phyloP scores from a whole-genome alignment of 805 yeast species.

The Naumovozyma baii region DNA sequence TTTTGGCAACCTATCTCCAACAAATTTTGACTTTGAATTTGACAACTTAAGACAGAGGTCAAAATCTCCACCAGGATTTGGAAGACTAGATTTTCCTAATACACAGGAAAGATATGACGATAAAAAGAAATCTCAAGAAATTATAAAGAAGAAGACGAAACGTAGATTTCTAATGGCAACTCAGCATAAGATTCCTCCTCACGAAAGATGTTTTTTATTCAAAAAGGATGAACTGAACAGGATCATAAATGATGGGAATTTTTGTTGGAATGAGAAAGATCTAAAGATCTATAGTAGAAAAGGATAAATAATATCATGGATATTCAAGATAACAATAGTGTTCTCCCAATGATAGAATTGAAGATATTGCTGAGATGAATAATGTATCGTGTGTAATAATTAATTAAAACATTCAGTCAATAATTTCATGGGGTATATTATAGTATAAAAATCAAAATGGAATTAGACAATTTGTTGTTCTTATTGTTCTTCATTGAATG shows the following conservation, averaged over 20 bases:
- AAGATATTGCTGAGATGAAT: too few relatives aligned
- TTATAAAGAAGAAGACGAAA: conserved; percentile 34
- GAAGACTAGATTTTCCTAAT: conserved; percentile 48
- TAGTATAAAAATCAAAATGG: too few relatives aligned
- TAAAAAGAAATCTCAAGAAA: conserved; percentile 27
- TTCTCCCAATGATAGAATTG: too few relatives aligned
- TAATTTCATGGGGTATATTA: too few relatives aligned
- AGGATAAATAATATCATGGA: background rate
- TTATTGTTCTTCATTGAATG: too few relatives aligned
- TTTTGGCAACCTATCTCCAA: background rate
- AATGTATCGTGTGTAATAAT: too few relatives aligned
- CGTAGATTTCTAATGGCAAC: conserved; percentile 38
- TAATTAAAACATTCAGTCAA: too few relatives aligned
- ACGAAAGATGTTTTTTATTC: conserved; percentile 36
- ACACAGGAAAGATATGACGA: conserved; percentile 42
- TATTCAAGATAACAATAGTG: too few relatives aligned
- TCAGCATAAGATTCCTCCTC: conserved; percentile 24
- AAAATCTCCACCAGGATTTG: conserved; percentile 50
- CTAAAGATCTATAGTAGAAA: conserved; percentile 18
- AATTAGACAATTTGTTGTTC: too few relatives aligned
- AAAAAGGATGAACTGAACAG: conserved; percentile 34
- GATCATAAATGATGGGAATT: conserved; percentile 27
- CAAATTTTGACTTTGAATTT: conserved; percentile 18
- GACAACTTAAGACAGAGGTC: conserved; percentile 30
- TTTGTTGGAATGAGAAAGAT: conserved; percentile 23